Evolutionary conservation across 768 basidiomycete species (phyloP), one percentile per base, ranked within the genome.

Genomic region (Rhizopogon salebrosus): DNA sequence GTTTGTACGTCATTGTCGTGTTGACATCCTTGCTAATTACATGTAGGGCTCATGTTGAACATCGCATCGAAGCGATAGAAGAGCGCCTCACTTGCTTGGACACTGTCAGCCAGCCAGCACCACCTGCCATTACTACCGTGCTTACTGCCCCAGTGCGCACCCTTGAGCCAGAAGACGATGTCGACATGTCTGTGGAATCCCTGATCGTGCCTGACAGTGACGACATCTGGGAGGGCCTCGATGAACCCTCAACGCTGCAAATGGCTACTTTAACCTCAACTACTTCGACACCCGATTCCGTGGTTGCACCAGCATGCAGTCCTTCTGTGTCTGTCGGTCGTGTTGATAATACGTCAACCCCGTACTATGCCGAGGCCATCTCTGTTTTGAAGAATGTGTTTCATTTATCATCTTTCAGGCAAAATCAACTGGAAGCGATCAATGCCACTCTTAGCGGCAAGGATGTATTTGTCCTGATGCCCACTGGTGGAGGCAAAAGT

Each of bases 391-490:
- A 70, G 46, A 60, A 55, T 4, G 65, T 56, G 0, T 98, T 98
- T 68, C 71, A 72, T 5, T 73, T 98, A 11, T 60, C 76, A 0
- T 61, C 64, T 1, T 98, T 98, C 67, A 82, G 95, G 31, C 70
- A 67, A 13, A 89, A 98, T 67, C 97, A 98, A 64, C 77, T 93
- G 36, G 85, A 89, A 9, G 4, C 27, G 27, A 89, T 98, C 56
- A 78, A 80, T 42, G 87, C 87, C n/a, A 83, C 89, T 0, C 72
- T 99, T 68, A 74, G 77, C 3, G 92, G 92, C 7, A 80, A 75
- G 50, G 95, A 98, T 62, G 90, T 92, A 13, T 92, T 98, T 59
- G 90, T 98, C 14, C 78, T 98, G 6, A 94, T 98, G 83, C 95
- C 95, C 1, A 99, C 95, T 1, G 94, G 93, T 35, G 93, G 93